Evolutionary conservation across 805 yeast species (phyloP), one percentile per base, ranked within the genome.

Genomic region (Kodamaea sagamina): DNA sequence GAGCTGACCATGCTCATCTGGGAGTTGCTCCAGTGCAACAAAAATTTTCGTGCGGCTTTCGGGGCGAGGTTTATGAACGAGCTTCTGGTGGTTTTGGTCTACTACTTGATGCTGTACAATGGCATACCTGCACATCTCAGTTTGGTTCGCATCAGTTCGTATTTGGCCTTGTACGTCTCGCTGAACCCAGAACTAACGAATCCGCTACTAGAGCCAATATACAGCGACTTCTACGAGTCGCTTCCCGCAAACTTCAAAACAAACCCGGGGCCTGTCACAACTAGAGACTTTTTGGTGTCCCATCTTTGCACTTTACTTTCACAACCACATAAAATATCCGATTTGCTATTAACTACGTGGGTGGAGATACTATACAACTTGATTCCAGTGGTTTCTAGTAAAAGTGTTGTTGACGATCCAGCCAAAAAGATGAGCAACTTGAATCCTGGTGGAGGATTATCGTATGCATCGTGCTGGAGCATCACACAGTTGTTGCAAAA

Each of bases 11-110:
- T 84, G 57, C 57, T 90, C 6, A 51, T 86, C 11, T 87, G 95
- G 86, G 95, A 86, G 53, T 63, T 89, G 32, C 63, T 79, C 25
- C 92, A 87, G 56, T 82, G 89, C 52, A 92, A 92, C 62, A 71
- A 70, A 46, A 62, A 62, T 38, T 82, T 84, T 53, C 72, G 73
- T 45, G 61, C 73, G 2, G 19, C 57, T 18, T 49, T 62, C 2
- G 59, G 52, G 1, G 69, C 72, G 10, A 68, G 72, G 35, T 71
- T 72, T 47, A 75, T 81, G 2, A 68, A 74, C 22, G 84, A 83
- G 50, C 59, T 86, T 31, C 59, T 78, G 32, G 65, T 85, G 0
- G 61, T 75, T 2, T 61, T 86, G 13, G 54, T 82, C 6, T 86
- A 76, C 59, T 78, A 85, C 58, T 68, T 87, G 38, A 67, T 69